phyloP scores from a whole-genome alignment of 139 green algal genomes.

The Haematococcus sp. region DNA sequence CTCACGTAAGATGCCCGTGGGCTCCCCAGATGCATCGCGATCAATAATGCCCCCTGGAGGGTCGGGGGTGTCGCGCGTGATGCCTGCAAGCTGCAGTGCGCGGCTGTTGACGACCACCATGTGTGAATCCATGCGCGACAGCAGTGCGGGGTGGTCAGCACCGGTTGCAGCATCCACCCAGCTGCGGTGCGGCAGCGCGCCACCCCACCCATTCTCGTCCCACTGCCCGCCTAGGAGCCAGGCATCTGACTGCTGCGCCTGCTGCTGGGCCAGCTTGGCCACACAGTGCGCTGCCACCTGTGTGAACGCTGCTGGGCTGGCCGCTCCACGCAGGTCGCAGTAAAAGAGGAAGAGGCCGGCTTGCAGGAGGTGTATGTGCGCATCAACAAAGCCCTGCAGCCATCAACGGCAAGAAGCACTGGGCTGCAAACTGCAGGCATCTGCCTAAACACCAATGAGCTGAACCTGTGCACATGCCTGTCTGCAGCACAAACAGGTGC shows the following conservation, averaged over 20 bases:
- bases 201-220: constrained; percentile 55
- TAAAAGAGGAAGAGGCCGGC: not conserved
- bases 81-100: constrained; percentile 46
- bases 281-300: no score
- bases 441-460: no score
- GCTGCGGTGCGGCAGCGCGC: constrained; percentile 21
- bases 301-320: no score
- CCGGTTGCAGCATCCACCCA: constrained; percentile 28
- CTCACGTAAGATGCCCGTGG: constrained; percentile 46
- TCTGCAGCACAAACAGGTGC: no score
- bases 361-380: not conserved
- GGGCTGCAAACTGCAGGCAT: no score
- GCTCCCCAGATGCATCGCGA: constrained; percentile 9
- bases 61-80: constrained; percentile 31
- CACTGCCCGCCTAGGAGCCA: constrained; percentile 65
- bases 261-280: no score
- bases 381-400: no score
- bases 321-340: not conserved
- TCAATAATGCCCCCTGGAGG: constrained; percentile 31
- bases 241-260: no score
- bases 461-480: no score
- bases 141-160: constrained; percentile 27
- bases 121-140: constrained; percentile 64
- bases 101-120: constrained; percentile 52
- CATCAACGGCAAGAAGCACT: no score